These are phyloP conservation scores for Rubia occidens DNA, from an alignment of 305 asterid species.

Conservation along the genomic window DNA sequence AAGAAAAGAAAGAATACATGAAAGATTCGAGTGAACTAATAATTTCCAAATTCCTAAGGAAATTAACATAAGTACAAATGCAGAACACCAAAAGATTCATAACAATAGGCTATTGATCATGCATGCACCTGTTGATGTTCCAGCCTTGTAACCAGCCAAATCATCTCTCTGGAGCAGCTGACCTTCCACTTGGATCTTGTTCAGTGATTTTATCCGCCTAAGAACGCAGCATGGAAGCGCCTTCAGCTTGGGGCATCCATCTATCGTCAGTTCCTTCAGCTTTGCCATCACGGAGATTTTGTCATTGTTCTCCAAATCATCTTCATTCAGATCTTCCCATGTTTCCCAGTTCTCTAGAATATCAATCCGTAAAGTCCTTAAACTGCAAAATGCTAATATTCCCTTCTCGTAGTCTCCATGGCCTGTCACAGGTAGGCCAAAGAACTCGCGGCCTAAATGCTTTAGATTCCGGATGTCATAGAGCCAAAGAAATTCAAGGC, in stretches of 20 bases:
- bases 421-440: background rate
- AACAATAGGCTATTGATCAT: too few relatives aligned
- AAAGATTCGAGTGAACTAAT: too few relatives aligned
- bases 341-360: background rate
- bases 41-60: too few relatives aligned
- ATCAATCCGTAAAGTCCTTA: background rate
- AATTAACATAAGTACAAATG: too few relatives aligned
- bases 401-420: background rate
- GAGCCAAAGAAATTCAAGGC: background rate
- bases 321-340: background rate
- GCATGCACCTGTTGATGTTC: too few relatives aligned
- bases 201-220: background rate
- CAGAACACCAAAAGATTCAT: too few relatives aligned
- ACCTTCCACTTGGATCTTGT: too few relatives aligned
- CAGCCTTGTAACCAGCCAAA: too few relatives aligned
- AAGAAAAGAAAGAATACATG: too few relatives aligned
- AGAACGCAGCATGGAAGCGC: background rate
- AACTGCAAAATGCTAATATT: background rate
- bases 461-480: background rate
- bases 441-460: background rate
- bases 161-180: too few relatives aligned
- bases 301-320: background rate
- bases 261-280: background rate
- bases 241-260: background rate
- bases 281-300: background rate